phyloP scores from a whole-genome alignment of 2,329 filamentous ascomycete genomes.

The Aspergillus brasiliensis region DNA sequence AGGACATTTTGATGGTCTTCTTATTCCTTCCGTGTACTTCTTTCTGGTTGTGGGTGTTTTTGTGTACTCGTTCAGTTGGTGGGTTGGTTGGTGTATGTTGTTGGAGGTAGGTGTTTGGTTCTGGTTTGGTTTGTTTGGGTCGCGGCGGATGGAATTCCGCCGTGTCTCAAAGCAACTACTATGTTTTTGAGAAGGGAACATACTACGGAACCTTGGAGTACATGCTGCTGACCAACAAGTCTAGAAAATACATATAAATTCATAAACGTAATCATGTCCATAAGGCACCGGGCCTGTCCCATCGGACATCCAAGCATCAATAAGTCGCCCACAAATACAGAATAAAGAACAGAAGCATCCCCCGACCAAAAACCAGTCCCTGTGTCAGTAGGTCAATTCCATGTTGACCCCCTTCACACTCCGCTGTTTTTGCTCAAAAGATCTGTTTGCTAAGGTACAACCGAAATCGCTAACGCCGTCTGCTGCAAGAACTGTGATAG shows the following conservation, averaged over 20 bases:
- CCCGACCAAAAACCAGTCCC: background rate
- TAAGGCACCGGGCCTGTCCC: constrained; percentile 6
- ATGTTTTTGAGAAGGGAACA: background rate
- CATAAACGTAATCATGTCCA: background rate
- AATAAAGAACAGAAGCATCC: background rate
- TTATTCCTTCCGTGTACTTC: background rate
- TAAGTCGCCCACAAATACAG: constrained; percentile 1
- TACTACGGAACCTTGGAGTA: background rate
- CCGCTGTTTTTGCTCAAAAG: constrained; percentile 6
- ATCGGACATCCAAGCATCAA: background rate
- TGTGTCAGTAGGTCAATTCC: background rate
- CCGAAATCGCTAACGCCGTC: constrained; percentile 27
- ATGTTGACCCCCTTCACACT: background rate
- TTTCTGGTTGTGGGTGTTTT: background rate
- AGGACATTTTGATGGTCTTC: background rate
- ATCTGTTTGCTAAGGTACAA: constrained; percentile 10
- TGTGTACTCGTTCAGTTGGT: background rate
- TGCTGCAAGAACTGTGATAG: constrained; percentile 24
- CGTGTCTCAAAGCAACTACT: background rate
- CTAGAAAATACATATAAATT: background rate
- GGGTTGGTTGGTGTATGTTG: background rate
- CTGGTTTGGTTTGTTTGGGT: constrained; percentile 4
- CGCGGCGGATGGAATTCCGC: background rate
- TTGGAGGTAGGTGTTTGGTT: background rate
- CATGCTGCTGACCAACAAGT: background rate